Percentiles rank a stretch among this genome's conserved stretches.
Evolutionary conservation across 306 rosid species (phyloP).

Genomic region (Spatholobus suberectus): DNA sequence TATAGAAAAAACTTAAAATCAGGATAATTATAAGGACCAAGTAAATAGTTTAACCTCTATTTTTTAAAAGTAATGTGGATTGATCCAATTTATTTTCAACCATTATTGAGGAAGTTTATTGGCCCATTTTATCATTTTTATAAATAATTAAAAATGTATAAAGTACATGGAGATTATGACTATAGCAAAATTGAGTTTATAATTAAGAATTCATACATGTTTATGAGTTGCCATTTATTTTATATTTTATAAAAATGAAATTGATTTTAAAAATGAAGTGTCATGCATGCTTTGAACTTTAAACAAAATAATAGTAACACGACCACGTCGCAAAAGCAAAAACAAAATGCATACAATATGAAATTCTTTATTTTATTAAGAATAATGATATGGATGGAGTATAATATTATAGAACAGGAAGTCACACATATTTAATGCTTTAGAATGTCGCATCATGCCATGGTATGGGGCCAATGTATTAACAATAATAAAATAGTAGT

Average conservation of each 20-base stretch:
- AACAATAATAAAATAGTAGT: conserved; percentile 2
- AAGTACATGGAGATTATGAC: neutral
- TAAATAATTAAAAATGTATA: neutral
- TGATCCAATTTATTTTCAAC: neutral
- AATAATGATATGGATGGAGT: neutral
- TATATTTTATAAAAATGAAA: neutral
- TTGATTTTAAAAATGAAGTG: neutral
- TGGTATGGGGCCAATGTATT: conserved; percentile 24
- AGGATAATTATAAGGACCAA: no score
- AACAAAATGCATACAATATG: neutral
- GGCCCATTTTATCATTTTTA: neutral
- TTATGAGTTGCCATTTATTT: neutral
- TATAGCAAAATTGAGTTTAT: neutral
- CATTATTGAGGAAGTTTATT: neutral
- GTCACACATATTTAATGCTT: neutral
- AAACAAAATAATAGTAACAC: conserved; percentile 11
- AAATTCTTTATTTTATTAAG: neutral
- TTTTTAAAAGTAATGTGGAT: neutral
- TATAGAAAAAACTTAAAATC: no score
- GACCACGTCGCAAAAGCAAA: neutral
- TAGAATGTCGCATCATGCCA: conserved; percentile 39
- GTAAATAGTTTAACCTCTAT: no score
- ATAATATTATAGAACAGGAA: neutral
- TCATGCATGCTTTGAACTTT: neutral
- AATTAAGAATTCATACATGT: neutral